These are phyloP conservation scores for Aspergillus sp. DNA, from an alignment of 2,329 filamentous ascomycete genomes.

Conservation along the genomic window DNA sequence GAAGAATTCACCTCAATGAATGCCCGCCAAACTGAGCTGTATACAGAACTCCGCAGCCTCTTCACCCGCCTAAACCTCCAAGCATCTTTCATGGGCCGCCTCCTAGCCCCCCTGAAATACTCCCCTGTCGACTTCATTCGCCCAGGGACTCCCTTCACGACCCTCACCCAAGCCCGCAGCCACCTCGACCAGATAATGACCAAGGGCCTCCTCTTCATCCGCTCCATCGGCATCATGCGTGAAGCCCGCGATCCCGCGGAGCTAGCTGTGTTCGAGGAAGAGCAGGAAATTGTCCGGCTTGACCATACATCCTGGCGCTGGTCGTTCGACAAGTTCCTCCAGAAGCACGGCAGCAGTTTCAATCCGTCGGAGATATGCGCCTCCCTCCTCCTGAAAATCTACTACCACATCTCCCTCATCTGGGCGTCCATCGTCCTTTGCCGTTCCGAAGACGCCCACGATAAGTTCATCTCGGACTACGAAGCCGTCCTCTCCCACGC, in stretches of 20 bases:
- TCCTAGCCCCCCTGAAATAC: conserved; percentile 14
- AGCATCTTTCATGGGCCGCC: conserved; percentile 24
- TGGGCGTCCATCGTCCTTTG: conserved; percentile 18
- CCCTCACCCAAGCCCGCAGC: conserved; percentile 20
- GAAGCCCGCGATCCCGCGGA: neutral
- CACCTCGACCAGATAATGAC: conserved; percentile 21
- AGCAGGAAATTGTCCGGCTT: conserved; percentile 4
- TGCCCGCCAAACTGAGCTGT: conserved; percentile 19
- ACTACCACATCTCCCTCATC: conserved; percentile 19
- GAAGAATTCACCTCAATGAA: neutral
- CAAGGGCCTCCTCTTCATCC: conserved; percentile 19
- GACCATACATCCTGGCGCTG: conserved; percentile 18
- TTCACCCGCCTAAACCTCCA: conserved; percentile 30
- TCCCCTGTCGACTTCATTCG: neutral
- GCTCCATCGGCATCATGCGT: conserved; percentile 13
- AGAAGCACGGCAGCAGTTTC: neutral
- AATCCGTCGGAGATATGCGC: conserved; percentile 19
- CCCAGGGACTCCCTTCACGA: conserved; percentile 7
- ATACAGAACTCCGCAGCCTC: conserved; percentile 22
- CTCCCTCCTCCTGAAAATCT: conserved; percentile 21
- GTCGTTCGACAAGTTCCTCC: conserved; percentile 18
- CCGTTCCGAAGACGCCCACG: conserved; percentile 15
- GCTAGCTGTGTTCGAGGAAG: neutral
- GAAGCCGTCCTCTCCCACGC: conserved; percentile 12
- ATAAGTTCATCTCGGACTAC: conserved; percentile 19